Evolutionary conservation across 176 grass and related monocot genomes (phyloP), one percentile per base, ranked within the genome.

Genomic region (Bonia amplexicaulis): DNA sequence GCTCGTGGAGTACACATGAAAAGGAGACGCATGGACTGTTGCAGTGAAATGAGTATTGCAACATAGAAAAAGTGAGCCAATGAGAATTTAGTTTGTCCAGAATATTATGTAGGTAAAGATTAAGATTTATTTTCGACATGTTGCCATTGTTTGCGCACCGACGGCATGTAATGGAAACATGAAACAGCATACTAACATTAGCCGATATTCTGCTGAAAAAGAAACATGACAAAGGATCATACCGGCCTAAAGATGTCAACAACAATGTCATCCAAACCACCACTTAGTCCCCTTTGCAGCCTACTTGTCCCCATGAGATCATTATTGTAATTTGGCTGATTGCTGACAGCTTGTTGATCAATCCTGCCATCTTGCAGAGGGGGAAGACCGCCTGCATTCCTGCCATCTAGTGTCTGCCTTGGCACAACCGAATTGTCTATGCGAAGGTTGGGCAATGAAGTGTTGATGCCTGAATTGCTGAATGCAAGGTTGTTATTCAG

Each of bases 161-260:
- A 58, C 16, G 1, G 0, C 23, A 37, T 73, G 69, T 54, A 64
- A 83, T 1, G 22, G 26, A 51, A 26, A 64, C 60, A 41, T 68
- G 47, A 85, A 76, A 64, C 6, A 71, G 54, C 66, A 31, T 66
- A 20, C 35, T 8, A 27, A 35, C 7, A 74, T n/a, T 80, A 12
- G n/a, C 15, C 27, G 12, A 35, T 19, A 79, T 22, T 47, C 2
- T 40, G 11, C 29, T 63, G 1, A 73, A 65, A 77, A 69, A 17
- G 14, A 60, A 48, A 69, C 23, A 53, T 6, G 54, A 58, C 31
- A 78, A 77, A 86, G 73, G 61, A 74, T 58, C 84, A 83, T 90
- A 93, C 88, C 82, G 73, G 71, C 58, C 79, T 88, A 74, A 93
- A 87, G 73, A 93, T 90, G 85, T 84, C 85, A 13, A 82, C 88